These are phyloP conservation scores for Calocybe cyanea DNA, from an alignment of 768 basidiomycete genomes.

Conservation along the genomic window DNA sequence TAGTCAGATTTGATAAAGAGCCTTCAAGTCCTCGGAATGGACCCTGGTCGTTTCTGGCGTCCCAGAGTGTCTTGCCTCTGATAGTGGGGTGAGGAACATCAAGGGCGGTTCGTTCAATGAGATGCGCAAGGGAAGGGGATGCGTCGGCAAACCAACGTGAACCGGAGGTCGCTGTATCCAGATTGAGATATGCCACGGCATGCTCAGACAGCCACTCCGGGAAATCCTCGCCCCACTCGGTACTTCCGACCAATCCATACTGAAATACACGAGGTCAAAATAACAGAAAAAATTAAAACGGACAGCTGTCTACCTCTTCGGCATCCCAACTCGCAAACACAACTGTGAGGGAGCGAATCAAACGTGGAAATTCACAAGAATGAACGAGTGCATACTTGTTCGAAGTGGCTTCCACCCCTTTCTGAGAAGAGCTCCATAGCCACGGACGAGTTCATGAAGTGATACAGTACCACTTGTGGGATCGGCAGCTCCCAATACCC, in stretches of 20 bases:
- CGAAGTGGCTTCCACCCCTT: conserved; percentile 83
- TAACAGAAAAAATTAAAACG: background rate
- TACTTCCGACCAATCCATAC: conserved; percentile 77
- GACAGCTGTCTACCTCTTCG: conserved; percentile 60
- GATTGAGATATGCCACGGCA: conserved; percentile 84
- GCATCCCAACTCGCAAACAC: conserved; percentile 75
- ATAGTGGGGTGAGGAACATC: conserved; percentile 73
- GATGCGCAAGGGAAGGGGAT: conserved; percentile 80
- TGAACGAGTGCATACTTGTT: conserved; percentile 34
- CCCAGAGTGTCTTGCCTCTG: conserved; percentile 69
- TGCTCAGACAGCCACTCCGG: conserved; percentile 72
- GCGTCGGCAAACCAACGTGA: conserved; percentile 53
- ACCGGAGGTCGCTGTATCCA: conserved; percentile 66
- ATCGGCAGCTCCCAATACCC: conserved; percentile 81
- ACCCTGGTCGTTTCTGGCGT: conserved; percentile 62
- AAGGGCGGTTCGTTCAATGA: conserved; percentile 64
- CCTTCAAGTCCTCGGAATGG: conserved; percentile 32
- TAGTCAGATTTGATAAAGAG: conserved; percentile 13
- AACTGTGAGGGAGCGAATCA: conserved; percentile 28
- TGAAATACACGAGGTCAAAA: conserved; percentile 16
- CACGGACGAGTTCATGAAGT: conserved; percentile 72
- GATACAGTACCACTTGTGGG: conserved; percentile 79
- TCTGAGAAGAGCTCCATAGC: conserved; percentile 62
- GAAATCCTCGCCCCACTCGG: conserved; percentile 95
- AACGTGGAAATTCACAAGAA: too few species aligned